Conservation (phyloP, 2,329 filamentous ascomycete genomes). For the Alternaria consortialis region DNA sequence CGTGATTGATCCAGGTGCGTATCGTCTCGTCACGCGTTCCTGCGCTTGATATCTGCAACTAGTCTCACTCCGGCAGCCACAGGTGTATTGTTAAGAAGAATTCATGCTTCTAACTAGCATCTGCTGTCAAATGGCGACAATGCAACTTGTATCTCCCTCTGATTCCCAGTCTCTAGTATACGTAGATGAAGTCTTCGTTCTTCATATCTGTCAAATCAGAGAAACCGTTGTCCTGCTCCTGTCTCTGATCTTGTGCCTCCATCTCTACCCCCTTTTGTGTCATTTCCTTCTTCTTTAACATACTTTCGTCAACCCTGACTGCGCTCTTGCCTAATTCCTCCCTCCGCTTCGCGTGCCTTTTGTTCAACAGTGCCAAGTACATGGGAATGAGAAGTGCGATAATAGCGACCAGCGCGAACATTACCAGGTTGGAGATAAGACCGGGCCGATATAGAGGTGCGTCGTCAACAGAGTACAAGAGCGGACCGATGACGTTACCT, state of each 20-base stretch:
- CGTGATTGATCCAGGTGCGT: background rate
- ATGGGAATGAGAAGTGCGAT: conserved; percentile 42
- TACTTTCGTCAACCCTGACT: conserved; percentile 44
- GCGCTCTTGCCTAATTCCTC: conserved; percentile 44
- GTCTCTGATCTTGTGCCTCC: conserved; percentile 16
- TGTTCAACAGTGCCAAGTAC: conserved; percentile 45
- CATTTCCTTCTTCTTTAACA: conserved; percentile 40
- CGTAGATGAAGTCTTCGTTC: conserved; percentile 32
- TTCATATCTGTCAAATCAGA: conserved; percentile 31
- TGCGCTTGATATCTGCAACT: background rate
- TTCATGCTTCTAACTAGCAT: background rate
- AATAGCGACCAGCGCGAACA: conserved; percentile 45
- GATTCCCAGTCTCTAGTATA: conserved; percentile 3
- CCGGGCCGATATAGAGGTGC: conserved; percentile 48
- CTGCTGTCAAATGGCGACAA: background rate
- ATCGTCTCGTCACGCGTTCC: background rate
- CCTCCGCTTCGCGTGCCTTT: conserved; percentile 41
- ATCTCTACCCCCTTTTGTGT: conserved; percentile 22
- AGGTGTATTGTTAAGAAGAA: background rate
- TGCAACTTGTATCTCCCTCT: background rate
- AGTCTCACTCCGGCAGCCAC: background rate
- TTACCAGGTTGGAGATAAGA: conserved; percentile 45
- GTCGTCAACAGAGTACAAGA: conserved; percentile 47
- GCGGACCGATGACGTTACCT: conserved; percentile 50
- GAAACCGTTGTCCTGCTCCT: conserved; percentile 28